phyloP scores from a whole-genome alignment of 345 rosid species.

The Alliaria petiolata region DNA sequence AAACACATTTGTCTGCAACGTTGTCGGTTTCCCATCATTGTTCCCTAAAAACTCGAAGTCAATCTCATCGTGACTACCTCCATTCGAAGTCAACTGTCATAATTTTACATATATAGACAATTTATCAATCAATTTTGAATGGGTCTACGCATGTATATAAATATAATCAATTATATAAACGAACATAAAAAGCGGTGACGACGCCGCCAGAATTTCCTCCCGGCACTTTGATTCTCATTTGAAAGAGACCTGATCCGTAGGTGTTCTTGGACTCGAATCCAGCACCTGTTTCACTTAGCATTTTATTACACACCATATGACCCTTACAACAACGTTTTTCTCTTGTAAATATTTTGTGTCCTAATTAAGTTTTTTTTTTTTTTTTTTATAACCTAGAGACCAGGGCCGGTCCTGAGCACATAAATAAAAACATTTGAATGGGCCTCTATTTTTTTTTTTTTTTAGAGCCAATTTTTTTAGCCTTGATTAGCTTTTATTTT shows the following conservation, averaged over 20 bases:
- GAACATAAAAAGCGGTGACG: conserved; percentile 66
- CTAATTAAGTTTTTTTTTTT: no score
- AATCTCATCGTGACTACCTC: conserved; percentile 51
- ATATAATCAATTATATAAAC: not conserved
- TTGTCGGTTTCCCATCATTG: conserved; percentile 48
- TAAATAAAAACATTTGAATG: no score
- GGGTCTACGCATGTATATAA: not conserved
- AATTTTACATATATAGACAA: not conserved
- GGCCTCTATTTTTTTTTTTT: no score
- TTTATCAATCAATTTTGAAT: not conserved
- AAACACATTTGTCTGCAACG: conserved; percentile 68
- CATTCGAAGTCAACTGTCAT: conserved; percentile 39
- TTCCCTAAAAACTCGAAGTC: conserved; percentile 82
- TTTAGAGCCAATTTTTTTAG: no score
- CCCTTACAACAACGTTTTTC: not conserved
- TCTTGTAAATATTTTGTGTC: not conserved
- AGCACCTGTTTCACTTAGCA: conserved; percentile 36
- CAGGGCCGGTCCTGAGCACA: no score
- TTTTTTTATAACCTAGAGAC: no score
- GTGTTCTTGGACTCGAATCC: conserved; percentile 53
- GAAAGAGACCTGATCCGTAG: conserved; percentile 59
- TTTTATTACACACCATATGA: not conserved
- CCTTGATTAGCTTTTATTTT: no score
- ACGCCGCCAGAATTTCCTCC: conserved; percentile 56
- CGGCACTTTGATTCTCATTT: conserved; percentile 52